Percentiles rank a stretch among this genome's conserved stretches.
phyloP scores from a whole-genome alignment of 73 alveolate species.

The Paramecium sexaurelia region DNA sequence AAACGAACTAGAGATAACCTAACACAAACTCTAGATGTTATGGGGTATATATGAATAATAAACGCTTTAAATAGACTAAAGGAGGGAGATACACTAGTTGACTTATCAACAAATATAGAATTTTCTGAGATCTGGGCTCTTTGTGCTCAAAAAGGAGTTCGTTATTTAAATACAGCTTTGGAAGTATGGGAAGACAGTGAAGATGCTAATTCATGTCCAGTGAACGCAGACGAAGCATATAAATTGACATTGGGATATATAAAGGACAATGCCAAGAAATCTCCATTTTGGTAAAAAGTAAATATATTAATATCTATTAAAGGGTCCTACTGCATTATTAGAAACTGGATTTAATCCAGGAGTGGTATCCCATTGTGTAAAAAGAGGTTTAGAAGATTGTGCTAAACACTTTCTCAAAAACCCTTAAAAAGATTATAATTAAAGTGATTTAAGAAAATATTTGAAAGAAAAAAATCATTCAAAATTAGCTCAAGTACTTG shows the following conservation, averaged over 20 bases:
- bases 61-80: background rate
- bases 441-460: background rate
- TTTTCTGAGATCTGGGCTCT: background rate
- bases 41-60: background rate
- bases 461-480: slow-evolving; percentile 19
- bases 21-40: background rate
- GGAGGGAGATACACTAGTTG: slow-evolving; percentile 40
- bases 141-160: background rate
- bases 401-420: background rate
- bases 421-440: background rate
- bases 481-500: background rate
- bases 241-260: slow-evolving; percentile 15
- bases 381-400: slow-evolving; percentile 37
- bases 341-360: slow-evolving; percentile 53
- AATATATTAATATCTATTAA: background rate
- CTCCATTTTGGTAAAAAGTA: background rate
- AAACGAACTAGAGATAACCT: background rate
- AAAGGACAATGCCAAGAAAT: background rate
- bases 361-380: background rate
- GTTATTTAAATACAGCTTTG: background rate
- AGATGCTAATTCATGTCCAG: background rate
- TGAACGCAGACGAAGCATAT: background rate
- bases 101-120: slow-evolving; percentile 17
- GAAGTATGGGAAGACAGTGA: slow-evolving; percentile 32
- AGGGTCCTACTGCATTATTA: background rate